Evolutionary conservation across 768 basidiomycete genomes (phyloP).

Genomic region (Leccinum pellstonianum): DNA sequence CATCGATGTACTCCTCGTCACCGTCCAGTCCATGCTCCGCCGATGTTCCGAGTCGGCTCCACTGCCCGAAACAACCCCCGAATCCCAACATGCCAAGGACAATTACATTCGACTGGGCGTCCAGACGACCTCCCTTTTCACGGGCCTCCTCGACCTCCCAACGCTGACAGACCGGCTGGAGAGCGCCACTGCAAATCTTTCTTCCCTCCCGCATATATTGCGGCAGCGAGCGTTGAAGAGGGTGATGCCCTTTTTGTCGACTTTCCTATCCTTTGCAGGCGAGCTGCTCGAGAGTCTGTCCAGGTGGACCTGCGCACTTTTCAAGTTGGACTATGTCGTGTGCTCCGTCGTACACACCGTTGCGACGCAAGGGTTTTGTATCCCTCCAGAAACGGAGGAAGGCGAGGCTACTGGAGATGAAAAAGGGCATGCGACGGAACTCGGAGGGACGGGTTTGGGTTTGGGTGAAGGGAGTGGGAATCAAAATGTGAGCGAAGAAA

Average conservation of each 20-base stretch:
- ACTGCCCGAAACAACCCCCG: conserved; percentile 9
- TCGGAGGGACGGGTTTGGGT: conserved; percentile 79
- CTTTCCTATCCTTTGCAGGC: conserved; percentile 56
- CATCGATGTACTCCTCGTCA: conserved; percentile 63
- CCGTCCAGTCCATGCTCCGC: conserved; percentile 58
- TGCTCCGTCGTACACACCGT: conserved; percentile 72
- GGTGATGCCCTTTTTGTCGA: conserved; percentile 73
- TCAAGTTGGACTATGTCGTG: conserved; percentile 82
- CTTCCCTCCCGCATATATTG: conserved; percentile 31
- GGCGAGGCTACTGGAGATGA: conserved; percentile 48
- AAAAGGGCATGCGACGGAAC: conserved; percentile 37
- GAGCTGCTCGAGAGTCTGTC: conserved; percentile 56
- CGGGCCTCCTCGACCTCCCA: conserved; percentile 48
- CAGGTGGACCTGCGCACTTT: conserved; percentile 70
- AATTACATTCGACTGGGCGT: conserved; percentile 53
- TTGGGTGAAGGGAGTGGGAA: conserved; percentile 85
- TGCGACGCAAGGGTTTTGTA: conserved; percentile 88
- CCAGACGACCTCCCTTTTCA: conserved; percentile 43
- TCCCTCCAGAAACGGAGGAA: conserved; percentile 74
- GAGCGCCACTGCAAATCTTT: conserved; percentile 39
- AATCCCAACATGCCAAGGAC: conserved; percentile 37
- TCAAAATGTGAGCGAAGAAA: conserved; percentile 90
- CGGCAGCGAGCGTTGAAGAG: conserved; percentile 40
- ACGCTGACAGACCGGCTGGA: conserved; percentile 43
- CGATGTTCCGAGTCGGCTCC: conserved; percentile 32